Base-by-base conservation (phyloP, 257 asterid species). In the Petrea volubilis region DNA sequence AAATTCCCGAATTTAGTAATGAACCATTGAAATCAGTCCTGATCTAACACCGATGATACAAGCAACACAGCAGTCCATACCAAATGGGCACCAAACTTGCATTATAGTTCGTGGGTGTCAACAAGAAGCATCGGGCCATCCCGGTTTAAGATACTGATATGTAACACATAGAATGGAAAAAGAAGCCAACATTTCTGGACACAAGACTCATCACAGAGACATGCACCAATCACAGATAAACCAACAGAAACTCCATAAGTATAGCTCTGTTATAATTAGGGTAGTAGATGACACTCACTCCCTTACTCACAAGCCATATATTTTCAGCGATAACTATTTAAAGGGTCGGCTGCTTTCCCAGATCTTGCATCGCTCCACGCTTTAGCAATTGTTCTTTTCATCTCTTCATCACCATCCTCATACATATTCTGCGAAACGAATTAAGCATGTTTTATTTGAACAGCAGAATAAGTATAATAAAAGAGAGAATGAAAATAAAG, bases 281-380 rank as follows among this genome's bases (percentile, higher is more conserved):
- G 20, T 6, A 20, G 36, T 5, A n/a, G 6, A 71, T 33, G 38
- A 2, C 7, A 33, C 38, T 33, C 38, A 7, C n/a, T n/a, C 2
- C 10, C 5, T 47, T 17, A 14, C 21, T 47, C 46, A 41, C 27
- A 7, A 20, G 0, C 6, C 24, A 15, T 3, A 21, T 3, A 18
- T 40, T 59, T 58, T 87, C 84, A 88, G 41, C 75, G 78, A 24
- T 60, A 72, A 61, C 84, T 73, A 66, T 78, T 81, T 40, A 84
- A 46, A 25, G 93, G 88, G 65, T 85, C 95, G 9, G 90, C 85
- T 6, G 87, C 74, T 74, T 91, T 91, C 67, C 96, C 97, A 36
- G 96, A 81, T 82, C 97, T 80, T 8, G 95, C 91, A 79, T 91
- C 97, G 0, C 86, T 85, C 97, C 97, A 91, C 10, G 97, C 96